Evolutionary conservation across 768 basidiomycete genomes (phyloP), one percentile per base, ranked within the genome.

Genomic region (Lactarius pseudohatsudake): DNA sequence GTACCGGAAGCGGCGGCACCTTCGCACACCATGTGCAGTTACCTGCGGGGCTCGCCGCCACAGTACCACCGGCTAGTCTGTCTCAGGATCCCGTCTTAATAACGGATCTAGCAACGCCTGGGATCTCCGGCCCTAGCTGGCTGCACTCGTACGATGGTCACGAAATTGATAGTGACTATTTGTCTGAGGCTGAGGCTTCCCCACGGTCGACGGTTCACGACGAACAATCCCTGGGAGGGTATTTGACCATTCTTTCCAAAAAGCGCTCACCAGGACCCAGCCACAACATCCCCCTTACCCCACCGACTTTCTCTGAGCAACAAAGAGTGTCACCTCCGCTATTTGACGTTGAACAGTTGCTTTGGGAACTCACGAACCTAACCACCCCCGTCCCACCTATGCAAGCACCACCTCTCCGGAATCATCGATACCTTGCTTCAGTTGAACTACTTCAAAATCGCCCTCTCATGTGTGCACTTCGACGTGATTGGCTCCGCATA

Each of bases 361-460:
- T 64, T 30, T 53, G 26, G 26, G 53, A 67, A 54, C 66, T 67
- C 10, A 54, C 53, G 28, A 56, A 22, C 36, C 54, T 64, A 36
- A 28, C 62, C 22, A 8, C 58, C 3, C 57, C 66, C 22, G 30
- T 64, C 38, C 62, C 62, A 22, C 57, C 47, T 50, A 38, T 63
- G 22, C 20, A 47, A 20, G 36, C 20, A 22, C 65, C 69, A 40
- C 79, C 82, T n/a, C 60, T 66, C 15, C 73, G 72, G 22, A 55
- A 72, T 20, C 90, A 92, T 73, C 82, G 80, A 32, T 93, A 92
- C 72, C 79, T 93, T 76, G 85, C 84, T 18, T 92, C 89, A 34
- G 73, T 92, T 67, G 79, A 85, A 34, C 69, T 91, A 22, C 79
- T 92, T 8, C 91, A 92, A 74, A 88, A 86, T 69, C 87, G 84